Percentiles rank a stretch among this genome's conserved stretches.
Conservation (phyloP, 1,139 yeast species). For the Geotrichum europaeum region DNA sequence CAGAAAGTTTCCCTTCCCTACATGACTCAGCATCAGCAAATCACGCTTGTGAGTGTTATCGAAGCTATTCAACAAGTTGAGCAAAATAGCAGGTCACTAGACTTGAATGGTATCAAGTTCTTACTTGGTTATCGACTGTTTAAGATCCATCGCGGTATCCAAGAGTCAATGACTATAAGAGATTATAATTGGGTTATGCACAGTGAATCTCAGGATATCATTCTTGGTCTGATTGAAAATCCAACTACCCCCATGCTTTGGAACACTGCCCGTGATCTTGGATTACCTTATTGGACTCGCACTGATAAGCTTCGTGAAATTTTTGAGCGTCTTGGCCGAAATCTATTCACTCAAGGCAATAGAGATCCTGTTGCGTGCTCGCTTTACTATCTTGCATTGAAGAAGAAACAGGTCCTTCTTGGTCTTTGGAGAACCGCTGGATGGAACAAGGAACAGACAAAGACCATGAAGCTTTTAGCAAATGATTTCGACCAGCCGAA, state of each 20-base stretch:
- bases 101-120: slow-evolving; percentile 66
- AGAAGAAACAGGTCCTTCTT: slow-evolving; percentile 65
- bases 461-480: slow-evolving; percentile 67
- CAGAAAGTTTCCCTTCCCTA: slow-evolving; percentile 67
- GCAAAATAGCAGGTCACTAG: slow-evolving; percentile 48
- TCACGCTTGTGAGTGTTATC: slow-evolving; percentile 66
- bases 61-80: slow-evolving; percentile 56
- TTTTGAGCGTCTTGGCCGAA: slow-evolving; percentile 64
- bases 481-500: slow-evolving; percentile 69
- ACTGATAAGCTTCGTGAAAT: slow-evolving; percentile 45
- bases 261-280: slow-evolving; percentile 54
- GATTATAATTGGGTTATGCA: slow-evolving; percentile 87
- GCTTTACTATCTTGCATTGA: slow-evolving; percentile 68
- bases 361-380: slow-evolving; percentile 74
- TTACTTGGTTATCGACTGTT: slow-evolving; percentile 67
- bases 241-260: slow-evolving; percentile 45
- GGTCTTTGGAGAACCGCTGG: slow-evolving; percentile 79
- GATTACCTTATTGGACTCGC: slow-evolving; percentile 69
- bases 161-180: slow-evolving; percentile 58
- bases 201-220: slow-evolving; percentile 66
- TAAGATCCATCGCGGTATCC: slow-evolving; percentile 46
- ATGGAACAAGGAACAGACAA: slow-evolving; percentile 74
- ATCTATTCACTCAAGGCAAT: slow-evolving; percentile 36
- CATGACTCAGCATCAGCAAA: slow-evolving; percentile 85
- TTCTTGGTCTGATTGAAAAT: slow-evolving; percentile 51